Base-by-base conservation (phyloP, 2,329 filamentous ascomycete genomes). In the Diatrype stigma region DNA sequence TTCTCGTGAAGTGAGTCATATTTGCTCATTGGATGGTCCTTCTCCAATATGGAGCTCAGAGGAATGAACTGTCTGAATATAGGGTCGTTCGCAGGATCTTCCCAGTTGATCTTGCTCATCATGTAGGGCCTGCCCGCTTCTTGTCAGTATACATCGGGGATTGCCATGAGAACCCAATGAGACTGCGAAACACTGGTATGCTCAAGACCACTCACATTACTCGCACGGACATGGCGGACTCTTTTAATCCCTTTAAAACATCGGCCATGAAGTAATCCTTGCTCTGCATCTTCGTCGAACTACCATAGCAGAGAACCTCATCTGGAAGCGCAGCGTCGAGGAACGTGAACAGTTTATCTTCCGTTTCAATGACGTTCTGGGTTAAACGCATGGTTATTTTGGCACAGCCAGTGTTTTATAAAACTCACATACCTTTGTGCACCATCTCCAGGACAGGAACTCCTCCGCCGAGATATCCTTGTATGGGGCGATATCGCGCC, bases 31-130 rank as follows among this genome's bases (percentile, higher is more conserved):
- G 77, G 75, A 57, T 85, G 82, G 54, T 86, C 79, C 1, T 73
- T 67, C 10, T 76, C 56, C 58, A 82, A 73, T 3, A 70, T 62
- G 2, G 81, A 83, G 51, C 71, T 73, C 48, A 82, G 65, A 0
- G 82, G 81, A 3, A 86, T 68, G 57, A 84, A 86, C 56, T 87
- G 83, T 7, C 74, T 73, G 37, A 81, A 75, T 21, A 86, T 70
- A 1, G 82, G 81, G 52, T 85, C 82, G 45, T 79, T 73, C 2
- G 81, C 69, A 6, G 82, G 80, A 51, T 82, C 73, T 1, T 63
- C 60, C 83, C 83, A 86, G 59, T 86, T 70, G 50, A 84, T 76
- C 2, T 75, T 72, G 53, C 79, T 80, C 28, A 86, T 64, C 4
- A 84, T 71, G 54, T 86, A 81, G 1, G 83, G 83, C 32, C 73